These are phyloP conservation scores for Brasilioporus rufonigricans DNA, from an alignment of 768 basidiomycete species.

Conservation along the genomic window DNA sequence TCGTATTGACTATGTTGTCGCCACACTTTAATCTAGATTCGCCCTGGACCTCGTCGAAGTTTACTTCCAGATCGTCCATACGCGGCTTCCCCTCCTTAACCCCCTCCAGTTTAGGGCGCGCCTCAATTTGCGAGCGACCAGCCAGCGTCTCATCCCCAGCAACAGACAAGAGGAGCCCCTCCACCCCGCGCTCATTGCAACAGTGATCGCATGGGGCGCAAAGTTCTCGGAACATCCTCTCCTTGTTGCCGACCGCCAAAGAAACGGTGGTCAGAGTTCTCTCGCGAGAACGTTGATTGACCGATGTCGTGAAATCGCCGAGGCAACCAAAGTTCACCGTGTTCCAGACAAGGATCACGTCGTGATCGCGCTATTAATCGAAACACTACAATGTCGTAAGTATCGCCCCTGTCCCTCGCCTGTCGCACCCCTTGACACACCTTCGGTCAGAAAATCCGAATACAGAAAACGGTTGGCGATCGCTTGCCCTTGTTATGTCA, in stretches of 20 bases:
- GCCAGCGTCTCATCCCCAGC: conserved; percentile 21
- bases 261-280: conserved; percentile 67
- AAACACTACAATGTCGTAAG: conserved; percentile 86
- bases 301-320: conserved; percentile 82
- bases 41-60: conserved; percentile 92
- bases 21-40: conserved; percentile 52
- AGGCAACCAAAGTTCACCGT: conserved; percentile 83
- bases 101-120: conserved; percentile 76
- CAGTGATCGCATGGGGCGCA: conserved; percentile 87
- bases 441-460: conserved; percentile 61
- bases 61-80: conserved; percentile 91
- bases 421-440: conserved; percentile 5
- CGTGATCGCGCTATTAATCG: conserved; percentile 77
- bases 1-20: conserved; percentile 8
- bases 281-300: conserved; percentile 76
- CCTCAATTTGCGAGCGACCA: conserved; percentile 43
- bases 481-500: conserved; percentile 12
- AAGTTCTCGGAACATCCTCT: conserved; percentile 92
- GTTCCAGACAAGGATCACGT: conserved; percentile 77
- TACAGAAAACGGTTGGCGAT: conserved; percentile 59
- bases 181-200: conserved; percentile 78
- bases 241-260: conserved; percentile 73
- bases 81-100: conserved; percentile 83
- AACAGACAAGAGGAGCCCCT: conserved; percentile 42
- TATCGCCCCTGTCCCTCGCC: conserved; percentile 18